Percentiles rank a stretch among this genome's conserved stretches.
Evolutionary conservation across 352 stramenopile genomes (phyloP).

Genomic region (Phytophthora brassicae): DNA sequence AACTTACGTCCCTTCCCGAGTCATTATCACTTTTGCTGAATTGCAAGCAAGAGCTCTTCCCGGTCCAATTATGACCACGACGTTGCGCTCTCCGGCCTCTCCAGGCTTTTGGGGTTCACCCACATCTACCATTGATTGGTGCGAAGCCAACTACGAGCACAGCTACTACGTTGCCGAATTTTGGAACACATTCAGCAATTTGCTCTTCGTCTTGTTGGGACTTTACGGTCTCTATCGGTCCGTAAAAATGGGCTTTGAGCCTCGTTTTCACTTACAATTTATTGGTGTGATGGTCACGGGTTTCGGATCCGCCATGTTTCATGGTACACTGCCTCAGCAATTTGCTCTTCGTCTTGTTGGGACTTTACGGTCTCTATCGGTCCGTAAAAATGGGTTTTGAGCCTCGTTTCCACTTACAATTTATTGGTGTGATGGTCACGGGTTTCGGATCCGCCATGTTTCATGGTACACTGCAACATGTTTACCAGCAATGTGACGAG

Average conservation of each 20-base stretch:
- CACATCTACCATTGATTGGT: conserved; percentile 88
- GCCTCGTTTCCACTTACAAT: conserved; percentile 73
- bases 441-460: conserved; percentile 85
- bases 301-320: conserved; percentile 83
- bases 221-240: conserved; percentile 71
- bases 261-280: conserved; percentile 75
- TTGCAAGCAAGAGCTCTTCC: neutral
- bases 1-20: conserved; percentile 7
- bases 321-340: conserved; percentile 88
- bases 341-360: conserved; percentile 72
- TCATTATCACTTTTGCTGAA: conserved; percentile 9
- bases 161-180: conserved; percentile 85
- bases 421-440: conserved; percentile 77
- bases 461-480: conserved; percentile 80
- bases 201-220: conserved; percentile 74
- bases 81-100: conserved; percentile 28
- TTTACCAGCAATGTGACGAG: conserved; percentile 86
- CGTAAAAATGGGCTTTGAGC: conserved; percentile 70
- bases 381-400: conserved; percentile 72
- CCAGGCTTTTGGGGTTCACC: conserved; percentile 65
- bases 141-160: conserved; percentile 82
- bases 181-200: conserved; percentile 87
- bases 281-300: conserved; percentile 81
- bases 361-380: conserved; percentile 70
- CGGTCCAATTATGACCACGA: neutral